Evolutionary conservation across 306 rosid genomes (phyloP).

Genomic region (Sicyos edulis): DNA sequence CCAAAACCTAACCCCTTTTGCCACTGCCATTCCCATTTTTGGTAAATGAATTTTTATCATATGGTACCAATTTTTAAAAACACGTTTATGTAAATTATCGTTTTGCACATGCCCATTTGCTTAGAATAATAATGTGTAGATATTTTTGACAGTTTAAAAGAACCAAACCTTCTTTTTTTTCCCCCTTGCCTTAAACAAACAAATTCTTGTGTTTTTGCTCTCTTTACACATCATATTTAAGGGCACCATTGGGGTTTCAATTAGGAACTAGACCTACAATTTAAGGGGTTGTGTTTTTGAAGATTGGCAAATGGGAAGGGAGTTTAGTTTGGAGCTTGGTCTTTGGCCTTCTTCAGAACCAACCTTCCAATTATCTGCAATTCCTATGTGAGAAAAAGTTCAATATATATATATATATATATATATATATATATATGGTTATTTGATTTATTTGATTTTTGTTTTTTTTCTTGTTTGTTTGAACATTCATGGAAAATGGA

Average conservation of each 20-base stretch:
- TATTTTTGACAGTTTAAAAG: not conserved
- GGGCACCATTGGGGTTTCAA: not conserved
- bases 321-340: slow-evolving; percentile 15
- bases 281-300: not conserved
- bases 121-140: not conserved
- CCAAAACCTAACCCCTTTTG: not conserved
- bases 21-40: slow-evolving; percentile 11
- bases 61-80: not conserved
- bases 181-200: not conserved
- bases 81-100: slow-evolving; percentile 14
- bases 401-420: too few relatives aligned
- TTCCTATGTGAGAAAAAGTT: slow-evolving; percentile 4
- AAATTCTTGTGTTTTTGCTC: not conserved
- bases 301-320: slow-evolving; percentile 12
- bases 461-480: not conserved
- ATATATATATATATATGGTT: too few relatives aligned
- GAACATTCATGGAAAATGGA: not conserved
- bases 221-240: not conserved
- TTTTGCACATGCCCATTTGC: slow-evolving; percentile 28
- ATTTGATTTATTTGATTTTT: too few relatives aligned
- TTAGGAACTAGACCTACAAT: not conserved
- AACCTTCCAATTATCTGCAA: slow-evolving; percentile 6
- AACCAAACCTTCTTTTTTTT: not conserved
- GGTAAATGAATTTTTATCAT: not conserved
- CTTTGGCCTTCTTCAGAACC: slow-evolving; percentile 13